Conservation (phyloP, 2,329 filamentous ascomycete species). For the Fusarium camptoceras region DNA sequence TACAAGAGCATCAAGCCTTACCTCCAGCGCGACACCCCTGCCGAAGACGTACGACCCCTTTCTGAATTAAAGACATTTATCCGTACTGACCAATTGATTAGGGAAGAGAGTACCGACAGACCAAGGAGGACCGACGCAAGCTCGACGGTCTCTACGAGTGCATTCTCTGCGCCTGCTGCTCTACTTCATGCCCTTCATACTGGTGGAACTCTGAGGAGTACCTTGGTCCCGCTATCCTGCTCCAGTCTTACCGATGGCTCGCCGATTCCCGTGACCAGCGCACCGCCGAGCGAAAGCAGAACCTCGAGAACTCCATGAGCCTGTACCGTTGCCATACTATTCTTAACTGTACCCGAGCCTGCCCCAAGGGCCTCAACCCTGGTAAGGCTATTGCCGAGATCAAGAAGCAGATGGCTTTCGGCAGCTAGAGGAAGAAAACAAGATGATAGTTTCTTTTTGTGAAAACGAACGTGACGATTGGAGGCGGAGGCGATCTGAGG, state of each 20-base stretch:
- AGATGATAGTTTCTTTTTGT: slow-evolving; percentile 11
- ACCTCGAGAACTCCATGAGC: slow-evolving; percentile 98
- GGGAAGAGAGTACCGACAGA: slow-evolving; percentile 94
- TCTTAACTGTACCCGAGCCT: slow-evolving; percentile 97
- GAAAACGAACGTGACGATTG: slow-evolving; percentile 33
- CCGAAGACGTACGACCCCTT: slow-evolving; percentile 74
- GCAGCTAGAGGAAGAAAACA: slow-evolving; percentile 41
- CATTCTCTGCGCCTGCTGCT: slow-evolving; percentile 99
- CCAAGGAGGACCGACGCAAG: slow-evolving; percentile 92
- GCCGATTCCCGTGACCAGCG: slow-evolving; percentile 94
- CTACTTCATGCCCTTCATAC: slow-evolving; percentile 98
- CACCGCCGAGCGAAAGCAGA: slow-evolving; percentile 86
- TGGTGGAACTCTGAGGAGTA: slow-evolving; percentile 99
- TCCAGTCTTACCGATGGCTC: slow-evolving; percentile 98
- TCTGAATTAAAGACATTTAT: not conserved
- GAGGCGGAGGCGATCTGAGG: slow-evolving; percentile 34
- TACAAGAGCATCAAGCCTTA: slow-evolving; percentile 99
- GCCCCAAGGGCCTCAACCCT: slow-evolving; percentile 98
- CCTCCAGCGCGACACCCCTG: slow-evolving; percentile 87
- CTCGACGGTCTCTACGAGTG: slow-evolving; percentile 98
- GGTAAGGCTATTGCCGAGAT: slow-evolving; percentile 96
- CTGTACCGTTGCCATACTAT: slow-evolving; percentile 99
- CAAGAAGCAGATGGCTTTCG: slow-evolving; percentile 92
- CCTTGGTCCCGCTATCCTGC: slow-evolving; percentile 93
- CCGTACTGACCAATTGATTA: slow-evolving; percentile 52